phyloP scores from a whole-genome alignment of 768 basidiomycete species.

The Mrakia hoshinonis region DNA sequence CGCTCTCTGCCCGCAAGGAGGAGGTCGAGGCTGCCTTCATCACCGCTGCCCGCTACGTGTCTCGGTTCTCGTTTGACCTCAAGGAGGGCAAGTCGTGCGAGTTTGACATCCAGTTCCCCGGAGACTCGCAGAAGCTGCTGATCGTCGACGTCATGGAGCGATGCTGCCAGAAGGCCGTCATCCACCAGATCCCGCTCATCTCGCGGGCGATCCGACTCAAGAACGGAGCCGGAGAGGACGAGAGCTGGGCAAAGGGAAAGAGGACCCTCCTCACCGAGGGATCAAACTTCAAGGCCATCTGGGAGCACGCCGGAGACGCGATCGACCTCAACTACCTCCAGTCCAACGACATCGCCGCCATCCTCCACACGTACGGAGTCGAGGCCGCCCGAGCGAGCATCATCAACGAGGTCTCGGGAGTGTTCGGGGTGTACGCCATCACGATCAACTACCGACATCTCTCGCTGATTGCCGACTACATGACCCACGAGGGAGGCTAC shows the following conservation, averaged over 20 bases:
- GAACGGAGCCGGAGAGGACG: constrained; percentile 27
- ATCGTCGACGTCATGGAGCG: constrained; percentile 88
- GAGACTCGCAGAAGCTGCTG: constrained; percentile 82
- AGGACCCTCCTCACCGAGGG: constrained; percentile 77
- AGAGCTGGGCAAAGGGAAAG: constrained; percentile 28
- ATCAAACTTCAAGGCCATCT: constrained; percentile 82
- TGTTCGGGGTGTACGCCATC: constrained; percentile 92
- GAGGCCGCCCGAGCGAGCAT: constrained; percentile 91
- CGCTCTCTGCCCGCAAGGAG: constrained; percentile 36
- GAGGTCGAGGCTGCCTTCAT: constrained; percentile 38
- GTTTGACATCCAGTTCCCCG: constrained; percentile 77
- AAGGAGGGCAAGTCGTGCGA: constrained; percentile 50
- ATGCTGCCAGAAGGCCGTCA: constrained; percentile 68
- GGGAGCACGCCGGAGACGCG: constrained; percentile 51
- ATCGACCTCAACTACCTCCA: constrained; percentile 73
- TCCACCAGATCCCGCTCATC: constrained; percentile 85
- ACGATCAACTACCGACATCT: constrained; percentile 85
- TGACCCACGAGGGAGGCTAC: constrained; percentile 98
- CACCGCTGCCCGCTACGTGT: constrained; percentile 55
- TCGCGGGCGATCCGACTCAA: constrained; percentile 44
- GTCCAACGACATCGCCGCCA: constrained; percentile 91
- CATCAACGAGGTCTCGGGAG: constrained; percentile 77
- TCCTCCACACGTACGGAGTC: constrained; percentile 85
- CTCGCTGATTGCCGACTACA: constrained; percentile 96
- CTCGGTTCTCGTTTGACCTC: constrained; percentile 59